Base-by-base conservation (phyloP, 257 asterid genomes). In the Datura wrightii region DNA sequence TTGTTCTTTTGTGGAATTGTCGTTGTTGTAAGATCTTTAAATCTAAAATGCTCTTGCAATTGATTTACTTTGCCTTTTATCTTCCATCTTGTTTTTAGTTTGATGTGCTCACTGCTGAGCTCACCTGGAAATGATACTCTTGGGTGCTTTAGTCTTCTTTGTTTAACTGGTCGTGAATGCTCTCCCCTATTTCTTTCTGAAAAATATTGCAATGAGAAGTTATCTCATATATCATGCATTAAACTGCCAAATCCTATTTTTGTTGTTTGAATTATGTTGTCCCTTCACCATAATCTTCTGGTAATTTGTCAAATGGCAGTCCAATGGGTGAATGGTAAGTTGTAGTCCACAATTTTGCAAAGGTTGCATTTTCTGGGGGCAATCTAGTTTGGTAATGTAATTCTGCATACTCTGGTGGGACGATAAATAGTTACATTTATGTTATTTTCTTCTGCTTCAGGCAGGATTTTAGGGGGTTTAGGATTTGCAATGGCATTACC, bases 1-100 rank as follows among this genome's bases (percentile, higher is more conserved):
- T 76, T 74, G 42, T 44, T 46, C 59, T 67, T 76, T 76, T 0
- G 11, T 76, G 14, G 58, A 50, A 76, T 31, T 76, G 41, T 76
- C 6, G 44, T 50, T 31, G 8, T 24, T 76, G 60, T 76, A 76
- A 50, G 46, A 76, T 76, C 44, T 48, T 50, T 50, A 24, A 72
- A 72, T 72, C 81, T 19, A 52, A 52, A 78, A 15, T 78, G 82
- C 63, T 76, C 46, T 24, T 76, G 62, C 63, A 50, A 59, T 8
- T 78, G 15, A 78, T 39, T 36, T 36, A 3, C 46, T 31, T 78
- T 74, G 42, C 44, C 81, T 14, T 74, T 74, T 74, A 24, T 74
- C 81, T 24, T 48, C 37, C 48, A 46, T 46, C 11, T 48, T 37
- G 14, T 36, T 46, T 58, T 46, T 72, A 10, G 59, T 72, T 6